A percentile compares a stretch with the other conserved stretches of the same genome.
phyloP scores from a whole-genome alignment of 78 protist species.

The Tieghemostelium lacteum region DNA sequence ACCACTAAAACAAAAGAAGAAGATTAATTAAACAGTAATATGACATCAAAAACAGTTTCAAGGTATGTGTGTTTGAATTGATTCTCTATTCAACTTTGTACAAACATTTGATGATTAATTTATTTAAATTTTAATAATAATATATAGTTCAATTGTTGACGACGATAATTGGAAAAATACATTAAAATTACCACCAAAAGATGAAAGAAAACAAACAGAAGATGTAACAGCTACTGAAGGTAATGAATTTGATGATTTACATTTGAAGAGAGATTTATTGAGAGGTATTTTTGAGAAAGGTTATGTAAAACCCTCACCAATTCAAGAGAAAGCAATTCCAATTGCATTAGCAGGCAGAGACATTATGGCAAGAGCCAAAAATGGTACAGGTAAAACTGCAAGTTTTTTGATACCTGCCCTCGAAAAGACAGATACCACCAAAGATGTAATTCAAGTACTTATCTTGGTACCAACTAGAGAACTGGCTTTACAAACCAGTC shows the following conservation, averaged over 20 bases:
- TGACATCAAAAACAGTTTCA: background rate
- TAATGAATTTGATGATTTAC: conserved; percentile 94
- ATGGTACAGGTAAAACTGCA: conserved; percentile 99
- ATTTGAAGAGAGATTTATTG: conserved; percentile 96
- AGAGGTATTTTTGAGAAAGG: conserved; percentile 98
- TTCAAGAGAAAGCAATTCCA: conserved; percentile 98
- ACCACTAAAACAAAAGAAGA: too few relatives aligned
- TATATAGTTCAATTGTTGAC: conserved; percentile 61
- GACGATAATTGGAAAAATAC: conserved; percentile 79
- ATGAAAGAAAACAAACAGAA: conserved; percentile 84
- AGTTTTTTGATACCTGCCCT: conserved; percentile 96
- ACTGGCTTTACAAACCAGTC: conserved; percentile 97
- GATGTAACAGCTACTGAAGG: conserved; percentile 97
- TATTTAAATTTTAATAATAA: background rate
- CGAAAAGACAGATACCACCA: conserved; percentile 88
- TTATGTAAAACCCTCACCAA: conserved; percentile 98
- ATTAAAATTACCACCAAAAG: conserved; percentile 76
- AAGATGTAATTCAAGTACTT: conserved; percentile 89
- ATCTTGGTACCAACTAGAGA: conserved; percentile 99
- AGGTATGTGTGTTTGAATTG: background rate
- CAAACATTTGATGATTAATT: background rate
- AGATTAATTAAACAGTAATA: too few relatives aligned
- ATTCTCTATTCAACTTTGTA: background rate
- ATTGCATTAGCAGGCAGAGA: conserved; percentile 92
- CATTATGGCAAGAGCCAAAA: conserved; percentile 98